Base-by-base conservation (phyloP, 257 asterid genomes). In the Solanum megistacrolobum region DNA sequence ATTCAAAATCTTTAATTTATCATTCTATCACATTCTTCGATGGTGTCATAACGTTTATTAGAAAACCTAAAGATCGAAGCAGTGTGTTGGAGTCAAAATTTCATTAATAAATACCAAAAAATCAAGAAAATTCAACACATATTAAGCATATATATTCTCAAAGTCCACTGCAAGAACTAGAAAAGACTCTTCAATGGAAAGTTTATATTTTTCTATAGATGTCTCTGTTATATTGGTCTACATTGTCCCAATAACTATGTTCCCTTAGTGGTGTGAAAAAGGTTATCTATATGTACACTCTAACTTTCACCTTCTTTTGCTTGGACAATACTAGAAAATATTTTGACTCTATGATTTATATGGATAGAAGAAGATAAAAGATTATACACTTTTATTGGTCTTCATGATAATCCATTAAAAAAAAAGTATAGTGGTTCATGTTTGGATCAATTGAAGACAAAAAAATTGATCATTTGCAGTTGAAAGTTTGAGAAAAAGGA, bases 241-340 rank as follows among this genome's bases (percentile, higher is more conserved):
- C 65, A 46, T 4, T 46, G 41, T 48, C 68, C 68, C 58, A 81
- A 46, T 25, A 43, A 81, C 3, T 46, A 8, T 79, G 85, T 81
- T 0, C 41, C 85, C 85, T 46, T 0, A 81, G 85, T 81, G 85
- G 85, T 81, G 7, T 46, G 41, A 29, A 81, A 43, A 79, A 46
- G 41, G 68, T 16, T 46, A 81, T 81, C 5, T 4, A 46, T 46
- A 2, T 46, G 2, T 46, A 81, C n/a, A 78, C 34, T 39, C 83
- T n/a, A 66, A 76, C 85, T 81, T 81, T 81, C 85, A 81, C 68
- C 85, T 81, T 81, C 68, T 31, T 81, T 46, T 79, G 66, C 6
- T 79, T 43, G 66, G 65, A 41, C 25, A 78, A 41, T 52, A 52
- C 62, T 16, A 52, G 23, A 52, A 52, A 52, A 16, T 43, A 3